These are phyloP conservation scores for Trypanosoma scelopori DNA, from an alignment of 208 protist genomes.

Conservation along the genomic window DNA sequence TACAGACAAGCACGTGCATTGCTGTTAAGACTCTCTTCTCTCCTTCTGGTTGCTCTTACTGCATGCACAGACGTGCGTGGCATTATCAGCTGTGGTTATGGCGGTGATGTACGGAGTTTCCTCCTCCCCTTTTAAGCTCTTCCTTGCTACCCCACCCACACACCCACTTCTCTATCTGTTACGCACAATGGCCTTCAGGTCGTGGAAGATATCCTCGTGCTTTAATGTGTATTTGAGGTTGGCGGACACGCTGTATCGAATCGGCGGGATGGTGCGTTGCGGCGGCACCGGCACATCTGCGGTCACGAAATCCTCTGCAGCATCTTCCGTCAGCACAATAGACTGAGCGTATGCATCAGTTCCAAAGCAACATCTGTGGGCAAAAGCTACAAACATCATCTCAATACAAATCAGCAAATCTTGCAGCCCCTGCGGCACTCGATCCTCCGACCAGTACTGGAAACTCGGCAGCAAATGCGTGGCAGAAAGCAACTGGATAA, in stretches of 20 bases:
- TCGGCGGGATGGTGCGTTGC: conserved; percentile 52
- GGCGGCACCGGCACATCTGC: conserved; percentile 21
- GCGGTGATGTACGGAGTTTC: conserved; percentile 3
- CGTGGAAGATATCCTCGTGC: conserved; percentile 79
- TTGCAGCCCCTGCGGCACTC: conserved; percentile 72
- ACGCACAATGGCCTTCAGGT: conserved; percentile 74
- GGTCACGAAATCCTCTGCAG: not conserved
- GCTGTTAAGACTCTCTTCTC: too few relatives aligned
- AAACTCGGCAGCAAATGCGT: conserved; percentile 65
- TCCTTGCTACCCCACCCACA: not conserved
- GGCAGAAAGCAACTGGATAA: conserved; percentile 81
- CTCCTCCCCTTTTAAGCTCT: not conserved
- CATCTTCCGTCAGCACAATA: conserved; percentile 11
- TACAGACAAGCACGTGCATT: too few relatives aligned
- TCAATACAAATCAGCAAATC: conserved; percentile 90
- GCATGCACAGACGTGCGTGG: too few relatives aligned
- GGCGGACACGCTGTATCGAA: conserved; percentile 70
- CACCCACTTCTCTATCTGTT: conserved; percentile 65
- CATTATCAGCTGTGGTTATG: too few relatives aligned
- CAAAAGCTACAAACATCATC: conserved; percentile 92
- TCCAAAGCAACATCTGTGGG: conserved; percentile 90
- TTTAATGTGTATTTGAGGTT: conserved; percentile 86
- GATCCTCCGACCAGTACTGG: conserved; percentile 73
- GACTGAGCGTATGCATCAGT: conserved; percentile 65
- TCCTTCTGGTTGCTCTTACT: too few relatives aligned